Evolutionary conservation across 2,329 filamentous ascomycete genomes (phyloP).

Genomic region (Ophidiomyces ophidiicola): DNA sequence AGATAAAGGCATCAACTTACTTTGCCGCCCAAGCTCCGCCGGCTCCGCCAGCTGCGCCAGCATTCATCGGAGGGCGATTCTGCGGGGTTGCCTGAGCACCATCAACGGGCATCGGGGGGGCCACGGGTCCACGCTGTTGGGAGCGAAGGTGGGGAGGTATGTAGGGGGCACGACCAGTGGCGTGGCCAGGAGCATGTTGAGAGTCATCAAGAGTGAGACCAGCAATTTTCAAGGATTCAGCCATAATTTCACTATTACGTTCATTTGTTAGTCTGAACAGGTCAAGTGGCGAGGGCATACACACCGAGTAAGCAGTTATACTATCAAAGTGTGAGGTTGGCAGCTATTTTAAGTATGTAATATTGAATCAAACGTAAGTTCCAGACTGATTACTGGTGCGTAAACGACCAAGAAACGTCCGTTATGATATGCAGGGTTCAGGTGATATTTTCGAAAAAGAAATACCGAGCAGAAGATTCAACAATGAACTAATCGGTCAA

Average conservation of each 20-base stretch:
- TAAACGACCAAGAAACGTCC: too few species aligned
- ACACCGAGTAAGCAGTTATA: too few species aligned
- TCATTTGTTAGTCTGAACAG: background rate
- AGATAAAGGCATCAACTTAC: constrained; percentile 15
- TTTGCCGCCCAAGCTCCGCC: constrained; percentile 27
- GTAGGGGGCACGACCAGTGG: constrained; percentile 48
- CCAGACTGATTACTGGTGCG: too few species aligned
- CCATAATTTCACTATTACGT: constrained; percentile 29
- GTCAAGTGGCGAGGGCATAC: background rate
- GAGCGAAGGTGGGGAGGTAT: constrained; percentile 53
- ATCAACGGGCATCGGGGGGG: constrained; percentile 29
- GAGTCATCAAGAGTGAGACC: constrained; percentile 49
- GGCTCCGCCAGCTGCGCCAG: too few species aligned
- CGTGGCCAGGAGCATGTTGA: constrained; percentile 32
- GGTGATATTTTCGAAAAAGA: too few species aligned
- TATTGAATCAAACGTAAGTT: too few species aligned
- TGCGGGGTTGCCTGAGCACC: constrained; percentile 26
- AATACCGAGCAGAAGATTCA: background rate
- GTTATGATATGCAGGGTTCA: too few species aligned
- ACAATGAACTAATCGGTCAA: constrained; percentile 15
- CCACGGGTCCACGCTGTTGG: constrained; percentile 20
- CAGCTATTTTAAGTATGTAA: too few species aligned
- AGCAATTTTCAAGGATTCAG: constrained; percentile 46
- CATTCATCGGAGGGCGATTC: constrained; percentile 21
- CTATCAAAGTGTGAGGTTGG: too few species aligned